phyloP scores from a whole-genome alignment of 2,329 filamentous ascomycete species.

The Xylaria sp. region DNA sequence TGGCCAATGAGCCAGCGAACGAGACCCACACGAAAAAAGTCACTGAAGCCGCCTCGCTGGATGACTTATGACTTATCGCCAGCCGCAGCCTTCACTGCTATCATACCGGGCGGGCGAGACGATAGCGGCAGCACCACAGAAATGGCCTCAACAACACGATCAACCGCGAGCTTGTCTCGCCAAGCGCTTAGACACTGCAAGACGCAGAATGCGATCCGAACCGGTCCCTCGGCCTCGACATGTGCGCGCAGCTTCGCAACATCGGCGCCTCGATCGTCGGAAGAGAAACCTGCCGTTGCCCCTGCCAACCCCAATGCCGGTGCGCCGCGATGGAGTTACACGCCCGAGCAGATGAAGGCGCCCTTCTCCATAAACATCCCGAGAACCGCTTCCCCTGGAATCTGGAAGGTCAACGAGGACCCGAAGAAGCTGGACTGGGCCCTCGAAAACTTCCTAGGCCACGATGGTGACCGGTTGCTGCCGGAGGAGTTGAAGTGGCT shows the following conservation, averaged over 20 bases:
- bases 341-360: constrained; percentile 64
- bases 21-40: constrained; percentile 18
- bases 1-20: constrained; percentile 9
- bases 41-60: constrained; percentile 12
- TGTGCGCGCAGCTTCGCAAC: constrained; percentile 25
- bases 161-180: constrained; percentile 31
- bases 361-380: constrained; percentile 58
- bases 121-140: constrained; percentile 7
- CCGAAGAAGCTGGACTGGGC: constrained; percentile 68
- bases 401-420: constrained; percentile 70
- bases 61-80: not conserved
- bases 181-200: constrained; percentile 32
- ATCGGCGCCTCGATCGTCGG: constrained; percentile 16
- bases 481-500: constrained; percentile 95
- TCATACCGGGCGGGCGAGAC: not conserved
- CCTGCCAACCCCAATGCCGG: not conserved
- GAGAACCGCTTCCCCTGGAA: constrained; percentile 43
- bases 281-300: constrained; percentile 10
- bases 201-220: constrained; percentile 13
- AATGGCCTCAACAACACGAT: constrained; percentile 36
- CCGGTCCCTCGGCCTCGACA: constrained; percentile 14
- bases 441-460: constrained; percentile 71
- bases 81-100: not conserved
- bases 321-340: constrained; percentile 64
- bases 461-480: constrained; percentile 65